Percentiles rank a stretch among this genome's conserved stretches.
Conservation (phyloP, 768 basidiomycete genomes). For the Neoboletus magnificus region DNA sequence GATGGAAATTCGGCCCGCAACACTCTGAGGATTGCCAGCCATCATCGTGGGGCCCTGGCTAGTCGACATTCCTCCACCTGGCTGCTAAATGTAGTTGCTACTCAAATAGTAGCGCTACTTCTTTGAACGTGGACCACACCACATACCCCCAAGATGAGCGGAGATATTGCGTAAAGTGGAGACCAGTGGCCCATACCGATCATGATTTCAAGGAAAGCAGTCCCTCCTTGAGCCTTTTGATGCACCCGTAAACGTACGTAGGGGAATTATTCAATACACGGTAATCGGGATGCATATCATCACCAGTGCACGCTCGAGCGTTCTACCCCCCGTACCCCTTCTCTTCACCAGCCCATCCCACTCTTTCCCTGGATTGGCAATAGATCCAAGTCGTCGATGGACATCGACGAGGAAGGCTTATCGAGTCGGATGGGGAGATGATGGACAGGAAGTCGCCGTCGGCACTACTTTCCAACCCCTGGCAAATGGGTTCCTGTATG, state of each 20-base stretch:
- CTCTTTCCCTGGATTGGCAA: background rate
- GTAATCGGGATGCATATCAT: background rate
- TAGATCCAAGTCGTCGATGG: background rate
- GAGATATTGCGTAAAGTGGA: background rate
- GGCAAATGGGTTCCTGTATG: background rate
- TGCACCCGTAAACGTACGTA: too few species aligned
- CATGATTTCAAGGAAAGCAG: background rate
- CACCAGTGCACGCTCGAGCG: background rate
- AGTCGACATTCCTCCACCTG: too few species aligned
- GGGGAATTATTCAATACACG: too few species aligned
- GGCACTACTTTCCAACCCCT: background rate
- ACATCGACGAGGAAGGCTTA: background rate
- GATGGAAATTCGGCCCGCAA: background rate
- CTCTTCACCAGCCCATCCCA: background rate
- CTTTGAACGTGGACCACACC: too few species aligned
- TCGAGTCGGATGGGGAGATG: constrained; percentile 3
- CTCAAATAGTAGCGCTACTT: too few species aligned
- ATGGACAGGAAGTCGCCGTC: background rate
- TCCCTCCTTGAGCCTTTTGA: too few species aligned
- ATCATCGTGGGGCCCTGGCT: too few species aligned
- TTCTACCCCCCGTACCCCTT: background rate
- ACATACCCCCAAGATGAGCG: too few species aligned
- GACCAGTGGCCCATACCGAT: background rate
- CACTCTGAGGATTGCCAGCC: too few species aligned
- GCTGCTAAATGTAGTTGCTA: too few species aligned